Base-by-base conservation (phyloP, 257 asterid genomes). In the Fraxinus cuspidata region DNA sequence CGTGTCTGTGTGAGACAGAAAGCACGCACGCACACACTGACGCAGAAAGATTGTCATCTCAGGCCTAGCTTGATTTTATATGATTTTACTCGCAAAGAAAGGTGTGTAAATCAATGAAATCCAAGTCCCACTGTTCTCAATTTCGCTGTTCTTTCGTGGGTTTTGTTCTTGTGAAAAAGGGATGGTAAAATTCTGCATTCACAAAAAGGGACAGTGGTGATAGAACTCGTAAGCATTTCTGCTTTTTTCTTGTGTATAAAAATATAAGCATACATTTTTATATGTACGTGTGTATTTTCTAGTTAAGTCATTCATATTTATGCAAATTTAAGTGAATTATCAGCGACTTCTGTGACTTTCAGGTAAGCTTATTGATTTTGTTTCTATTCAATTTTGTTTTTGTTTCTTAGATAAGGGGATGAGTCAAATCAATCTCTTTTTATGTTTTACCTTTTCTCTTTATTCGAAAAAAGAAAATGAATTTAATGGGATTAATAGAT, bases 321-420 rank as follows among this genome's bases (percentile, higher is more conserved):
- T 74, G 73, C 34, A 29, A 25, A 75, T 42, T 25, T 28, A 47
- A 18, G 35, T 28, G 58, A 21, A 18, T 34, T 64, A 44, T 47
- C 47, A 1, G 10, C 51, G n/a, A n/a, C 72, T 63, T 71, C 73
- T 23, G 79, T 75, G 53, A 64, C 42, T 82, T 83, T 69, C 79
- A 74, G 87, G 90, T 86, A 81, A 78, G 77, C 79, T 78, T 67
- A 1, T 37, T 58, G 71, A 47, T 71, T 60, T 44, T 5, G 5
- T 69, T 34, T 68, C 0, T 13, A 1, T 58, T 35, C 3, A 42
- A 49, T 47, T 67, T 25, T 29, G 0, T 51, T 77, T 68, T 31
- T 60, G 40, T 68, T 75, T 72, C n/a, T 77, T 67, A 44, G 47
- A 19, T 47, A 34, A 82, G 68, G 81, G 63, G 74, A 28, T 80